Evolutionary conservation across 2,329 filamentous ascomycete species (phyloP).

Genomic region (Neonectria magnoliae): DNA sequence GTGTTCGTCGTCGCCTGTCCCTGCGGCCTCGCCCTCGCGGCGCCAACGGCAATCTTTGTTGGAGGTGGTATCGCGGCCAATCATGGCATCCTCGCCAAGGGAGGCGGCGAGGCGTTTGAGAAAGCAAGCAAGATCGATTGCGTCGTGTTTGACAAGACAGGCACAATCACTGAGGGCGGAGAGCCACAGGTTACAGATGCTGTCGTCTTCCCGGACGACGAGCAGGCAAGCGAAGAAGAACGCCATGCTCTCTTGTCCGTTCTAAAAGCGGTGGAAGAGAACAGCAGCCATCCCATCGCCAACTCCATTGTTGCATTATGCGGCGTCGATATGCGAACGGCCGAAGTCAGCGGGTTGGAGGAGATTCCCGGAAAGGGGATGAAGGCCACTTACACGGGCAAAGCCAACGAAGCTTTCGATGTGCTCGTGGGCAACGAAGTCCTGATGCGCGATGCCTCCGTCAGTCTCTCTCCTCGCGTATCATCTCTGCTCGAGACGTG

Average conservation of each 20-base stretch:
- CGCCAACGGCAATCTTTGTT: constrained; percentile 86
- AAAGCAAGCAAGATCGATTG: constrained; percentile 82
- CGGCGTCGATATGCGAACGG: constrained; percentile 46
- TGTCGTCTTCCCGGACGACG: constrained; percentile 50
- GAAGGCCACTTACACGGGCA: constrained; percentile 61
- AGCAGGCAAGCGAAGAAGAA: constrained; percentile 31
- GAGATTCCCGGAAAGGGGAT: constrained; percentile 79
- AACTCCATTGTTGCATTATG: constrained; percentile 75
- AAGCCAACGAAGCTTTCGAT: constrained; percentile 49
- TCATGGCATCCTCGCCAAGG: constrained; percentile 83
- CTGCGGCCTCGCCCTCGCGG: constrained; percentile 85
- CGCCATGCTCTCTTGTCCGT: constrained; percentile 58
- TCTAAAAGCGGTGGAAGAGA: constrained; percentile 72
- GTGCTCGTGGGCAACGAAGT: constrained; percentile 78
- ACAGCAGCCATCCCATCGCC: constrained; percentile 79
- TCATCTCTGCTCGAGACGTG: constrained; percentile 59
- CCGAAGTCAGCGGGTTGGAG: constrained; percentile 58
- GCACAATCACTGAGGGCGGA: constrained; percentile 79
- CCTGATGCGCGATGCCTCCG: constrained; percentile 66
- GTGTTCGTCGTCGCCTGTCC: constrained; percentile 90
- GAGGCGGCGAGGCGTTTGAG: constrained; percentile 86
- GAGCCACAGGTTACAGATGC: constrained; percentile 74
- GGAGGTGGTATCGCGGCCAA: constrained; percentile 83
- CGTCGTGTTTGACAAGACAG: constrained; percentile 90
- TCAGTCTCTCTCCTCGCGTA: constrained; percentile 51